phyloP scores from a whole-genome alignment of 2,329 filamentous ascomycete species.

The Alternaria hordeiaustralica region DNA sequence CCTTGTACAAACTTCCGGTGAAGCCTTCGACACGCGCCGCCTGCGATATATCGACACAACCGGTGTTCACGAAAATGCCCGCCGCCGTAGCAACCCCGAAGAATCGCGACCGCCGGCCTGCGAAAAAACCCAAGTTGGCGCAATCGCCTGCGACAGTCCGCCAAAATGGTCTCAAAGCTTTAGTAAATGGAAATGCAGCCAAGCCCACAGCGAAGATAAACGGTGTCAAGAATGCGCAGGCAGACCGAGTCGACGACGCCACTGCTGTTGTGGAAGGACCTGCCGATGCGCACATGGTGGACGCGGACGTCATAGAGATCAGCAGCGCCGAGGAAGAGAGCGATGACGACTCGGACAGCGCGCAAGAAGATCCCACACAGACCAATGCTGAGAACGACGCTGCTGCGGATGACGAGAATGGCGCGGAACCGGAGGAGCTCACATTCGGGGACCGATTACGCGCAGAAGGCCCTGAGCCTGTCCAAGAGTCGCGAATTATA shows the following conservation, averaged over 20 bases:
- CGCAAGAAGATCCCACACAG: conserved; percentile 20
- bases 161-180: conserved; percentile 41
- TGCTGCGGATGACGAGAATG: conserved; percentile 41
- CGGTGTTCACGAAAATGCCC: conserved; percentile 32
- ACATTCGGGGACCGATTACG: conserved; percentile 89
- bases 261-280: conserved; percentile 60
- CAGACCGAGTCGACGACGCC: conserved; percentile 64
- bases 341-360: conserved; percentile 42
- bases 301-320: conserved; percentile 54
- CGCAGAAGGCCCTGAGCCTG: conserved; percentile 58
- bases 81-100: conserved; percentile 37
- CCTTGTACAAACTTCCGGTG: conserved; percentile 6
- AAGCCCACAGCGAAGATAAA: conserved; percentile 60
- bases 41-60: neutral
- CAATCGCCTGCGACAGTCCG: conserved; percentile 31
- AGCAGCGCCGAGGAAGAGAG: conserved; percentile 55
- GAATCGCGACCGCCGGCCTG: conserved; percentile 40
- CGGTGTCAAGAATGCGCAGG: conserved; percentile 58
- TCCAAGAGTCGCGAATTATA: conserved; percentile 59
- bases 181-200: conserved; percentile 36
- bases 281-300: conserved; percentile 49
- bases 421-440: conserved; percentile 60
- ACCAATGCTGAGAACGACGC: conserved; percentile 35
- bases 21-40: neutral
- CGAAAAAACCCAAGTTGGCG: conserved; percentile 48